Evolutionary conservation across 2,329 filamentous ascomycete genomes (phyloP).

Genomic region (Trichoderma breve): DNA sequence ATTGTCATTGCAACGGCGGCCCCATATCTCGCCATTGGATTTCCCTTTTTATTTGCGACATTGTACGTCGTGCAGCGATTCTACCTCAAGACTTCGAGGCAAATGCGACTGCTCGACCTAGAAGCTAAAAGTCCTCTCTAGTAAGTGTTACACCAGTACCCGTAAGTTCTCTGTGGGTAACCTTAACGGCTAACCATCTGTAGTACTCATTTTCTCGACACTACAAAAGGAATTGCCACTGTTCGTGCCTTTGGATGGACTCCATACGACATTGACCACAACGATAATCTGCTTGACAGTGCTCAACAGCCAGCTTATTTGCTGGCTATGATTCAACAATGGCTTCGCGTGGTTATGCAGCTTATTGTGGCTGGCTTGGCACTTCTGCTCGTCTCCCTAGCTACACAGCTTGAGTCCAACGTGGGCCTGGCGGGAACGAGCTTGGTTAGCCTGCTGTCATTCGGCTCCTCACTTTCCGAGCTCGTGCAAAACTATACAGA

Average conservation of each 20-base stretch:
- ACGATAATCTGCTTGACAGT: constrained; percentile 13
- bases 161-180: too few species aligned
- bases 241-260: constrained; percentile 22
- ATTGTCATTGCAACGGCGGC: constrained; percentile 41
- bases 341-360: constrained; percentile 21
- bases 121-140: constrained; percentile 52
- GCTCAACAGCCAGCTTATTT: constrained; percentile 21
- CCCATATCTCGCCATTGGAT: constrained; percentile 47
- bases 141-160: background rate
- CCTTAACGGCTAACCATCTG: background rate
- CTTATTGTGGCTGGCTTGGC: background rate
- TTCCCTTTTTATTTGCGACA: constrained; percentile 45
- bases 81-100: constrained; percentile 58
- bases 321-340: constrained; percentile 20
- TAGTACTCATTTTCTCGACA: constrained; percentile 19
- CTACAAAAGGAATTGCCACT: constrained; percentile 14
- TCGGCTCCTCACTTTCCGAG: constrained; percentile 16
- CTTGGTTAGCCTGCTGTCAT: background rate
- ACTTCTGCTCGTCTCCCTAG: too few species aligned
- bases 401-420: too few species aligned
- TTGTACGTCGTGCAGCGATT: constrained; percentile 53
- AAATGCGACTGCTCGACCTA: constrained; percentile 58
- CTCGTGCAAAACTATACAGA: constrained; percentile 8
- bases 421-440: too few species aligned
- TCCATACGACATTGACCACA: background rate